Percentiles rank a stretch among this genome's conserved stretches.
phyloP scores from a whole-genome alignment of 176 grass and related monocot species.

The Puya raimondii region DNA sequence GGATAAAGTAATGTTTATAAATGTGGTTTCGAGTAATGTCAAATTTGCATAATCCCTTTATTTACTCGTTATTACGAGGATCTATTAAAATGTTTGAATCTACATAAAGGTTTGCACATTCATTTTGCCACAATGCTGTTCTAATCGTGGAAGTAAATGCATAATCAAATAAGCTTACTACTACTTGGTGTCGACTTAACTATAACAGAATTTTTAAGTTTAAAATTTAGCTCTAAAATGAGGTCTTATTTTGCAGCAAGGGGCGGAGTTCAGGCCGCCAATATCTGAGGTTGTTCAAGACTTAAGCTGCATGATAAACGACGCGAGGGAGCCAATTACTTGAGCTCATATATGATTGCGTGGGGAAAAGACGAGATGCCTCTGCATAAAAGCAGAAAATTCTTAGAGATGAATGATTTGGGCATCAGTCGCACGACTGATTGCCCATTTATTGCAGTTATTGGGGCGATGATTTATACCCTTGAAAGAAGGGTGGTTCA shows the following conservation, averaged over 20 bases:
- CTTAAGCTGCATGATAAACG: conserved; percentile 53
- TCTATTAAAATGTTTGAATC: too few relatives aligned
- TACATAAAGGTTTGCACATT: too few relatives aligned
- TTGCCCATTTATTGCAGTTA: not conserved
- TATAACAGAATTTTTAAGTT: not conserved
- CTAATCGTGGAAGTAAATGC: not conserved
- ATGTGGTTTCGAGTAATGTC: too few relatives aligned
- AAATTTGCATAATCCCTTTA: too few relatives aligned
- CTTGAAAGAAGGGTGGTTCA: conserved; percentile 8
- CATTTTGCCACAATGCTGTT: too few relatives aligned
- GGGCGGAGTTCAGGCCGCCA: conserved; percentile 77
- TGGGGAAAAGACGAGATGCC: not conserved
- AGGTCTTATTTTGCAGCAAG: conserved; percentile 29
- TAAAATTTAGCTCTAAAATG: not conserved
- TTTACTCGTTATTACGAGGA: too few relatives aligned
- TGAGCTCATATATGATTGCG: not conserved
- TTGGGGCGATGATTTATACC: conserved; percentile 6
- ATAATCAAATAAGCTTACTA: not conserved
- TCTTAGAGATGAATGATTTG: conserved; percentile 13
- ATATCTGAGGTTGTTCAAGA: conserved; percentile 94
- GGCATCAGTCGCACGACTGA: not conserved
- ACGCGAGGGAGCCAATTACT: conserved; percentile 32
- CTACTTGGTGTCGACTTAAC: too few relatives aligned
- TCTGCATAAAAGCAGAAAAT: not conserved
- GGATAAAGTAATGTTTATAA: too few relatives aligned